phyloP scores from a whole-genome alignment of 306 rosid genomes.

The Fragaria iinumae region DNA sequence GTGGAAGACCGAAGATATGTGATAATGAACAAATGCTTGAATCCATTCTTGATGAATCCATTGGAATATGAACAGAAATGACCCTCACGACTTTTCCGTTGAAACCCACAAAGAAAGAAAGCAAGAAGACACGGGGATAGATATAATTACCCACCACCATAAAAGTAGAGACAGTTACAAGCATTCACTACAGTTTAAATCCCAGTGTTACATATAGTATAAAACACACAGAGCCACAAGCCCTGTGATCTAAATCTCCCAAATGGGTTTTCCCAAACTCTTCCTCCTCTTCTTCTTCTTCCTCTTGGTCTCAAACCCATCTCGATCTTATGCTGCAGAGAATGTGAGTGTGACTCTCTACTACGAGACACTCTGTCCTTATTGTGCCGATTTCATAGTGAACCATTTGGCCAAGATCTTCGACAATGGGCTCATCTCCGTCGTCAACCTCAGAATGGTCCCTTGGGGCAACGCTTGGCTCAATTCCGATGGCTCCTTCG shows the following conservation, averaged over 20 bases:
- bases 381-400: constrained; percentile 77
- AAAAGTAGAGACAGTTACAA: neutral
- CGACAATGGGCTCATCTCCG: constrained; percentile 62
- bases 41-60: too few species aligned
- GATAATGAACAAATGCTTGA: too few species aligned
- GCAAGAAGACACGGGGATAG: neutral
- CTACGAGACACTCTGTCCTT: constrained; percentile 82
- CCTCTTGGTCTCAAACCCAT: neutral
- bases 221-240: neutral
- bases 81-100: too few species aligned
- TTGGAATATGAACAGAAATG: too few species aligned
- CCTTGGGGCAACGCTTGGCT: constrained; percentile 92
- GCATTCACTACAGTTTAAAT: neutral
- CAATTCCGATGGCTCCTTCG: constrained; percentile 45
- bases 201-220: too few species aligned
- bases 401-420: constrained; percentile 63
- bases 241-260: neutral
- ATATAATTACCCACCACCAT: neutral
- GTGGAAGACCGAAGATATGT: too few species aligned
- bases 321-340: constrained; percentile 8
- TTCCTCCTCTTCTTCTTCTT: neutral
- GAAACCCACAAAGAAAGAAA: too few species aligned
- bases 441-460: constrained; percentile 66
- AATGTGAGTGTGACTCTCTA: constrained; percentile 64
- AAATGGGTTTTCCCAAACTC: neutral